Evolutionary conservation across 108 stramenopile genomes (phyloP).

Genomic region (Heterococcus sp.): DNA sequence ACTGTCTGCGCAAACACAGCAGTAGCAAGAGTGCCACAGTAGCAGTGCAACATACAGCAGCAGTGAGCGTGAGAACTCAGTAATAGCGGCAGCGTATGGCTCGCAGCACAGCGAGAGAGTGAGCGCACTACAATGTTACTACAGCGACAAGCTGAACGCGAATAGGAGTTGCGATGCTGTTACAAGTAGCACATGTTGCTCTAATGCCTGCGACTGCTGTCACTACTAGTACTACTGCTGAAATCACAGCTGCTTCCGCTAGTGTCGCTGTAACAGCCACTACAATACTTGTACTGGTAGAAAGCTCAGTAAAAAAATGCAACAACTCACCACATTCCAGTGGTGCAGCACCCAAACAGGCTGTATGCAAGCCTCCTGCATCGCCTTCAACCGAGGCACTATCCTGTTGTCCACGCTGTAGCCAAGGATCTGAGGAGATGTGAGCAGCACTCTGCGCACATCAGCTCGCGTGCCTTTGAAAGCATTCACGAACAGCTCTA

Average conservation of each 20-base stretch:
- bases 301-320: background rate
- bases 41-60: no score
- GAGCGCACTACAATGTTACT: no score
- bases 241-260: no score
- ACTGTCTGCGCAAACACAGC: no score
- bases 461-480: background rate
- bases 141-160: background rate
- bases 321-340: constrained; percentile 10
- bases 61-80: no score
- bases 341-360: constrained; percentile 2
- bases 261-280: background rate
- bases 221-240: no score
- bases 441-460: constrained; percentile 1
- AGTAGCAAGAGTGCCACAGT: no score
- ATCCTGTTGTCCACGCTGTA: constrained; percentile 28
- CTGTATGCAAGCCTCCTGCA: background rate
- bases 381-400: constrained; percentile 6
- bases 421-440: constrained; percentile 10
- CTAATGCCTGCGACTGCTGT: no score
- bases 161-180: no score
- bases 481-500: constrained; percentile 1
- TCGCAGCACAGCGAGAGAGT: no score
- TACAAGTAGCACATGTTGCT: no score
- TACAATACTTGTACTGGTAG: background rate
- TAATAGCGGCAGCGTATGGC: no score